These are phyloP conservation scores for Blastobotrys serpentis DNA, from an alignment of 1,139 yeast genomes.

Conservation along the genomic window DNA sequence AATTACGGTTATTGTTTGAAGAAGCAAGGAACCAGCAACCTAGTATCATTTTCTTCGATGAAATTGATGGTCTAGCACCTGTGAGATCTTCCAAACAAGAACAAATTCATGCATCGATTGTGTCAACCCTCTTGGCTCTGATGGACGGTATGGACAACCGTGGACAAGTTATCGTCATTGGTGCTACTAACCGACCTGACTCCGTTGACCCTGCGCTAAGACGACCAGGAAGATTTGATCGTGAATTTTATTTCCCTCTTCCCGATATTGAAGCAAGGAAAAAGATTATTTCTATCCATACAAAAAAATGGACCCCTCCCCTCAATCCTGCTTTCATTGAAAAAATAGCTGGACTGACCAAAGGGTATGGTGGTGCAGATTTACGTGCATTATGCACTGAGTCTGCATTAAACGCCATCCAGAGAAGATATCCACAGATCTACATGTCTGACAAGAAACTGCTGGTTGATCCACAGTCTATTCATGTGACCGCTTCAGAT, in stretches of 20 bases:
- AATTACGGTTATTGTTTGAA: conserved; percentile 82
- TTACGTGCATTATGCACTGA: conserved; percentile 92
- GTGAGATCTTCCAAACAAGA: conserved; percentile 96
- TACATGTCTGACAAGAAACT: conserved; percentile 75
- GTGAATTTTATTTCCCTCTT: conserved; percentile 93
- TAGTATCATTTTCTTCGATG: conserved; percentile 91
- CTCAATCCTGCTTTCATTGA: conserved; percentile 56
- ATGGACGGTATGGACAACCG: conserved; percentile 99
- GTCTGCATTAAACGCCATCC: conserved; percentile 89
- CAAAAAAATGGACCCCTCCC: conserved; percentile 84
- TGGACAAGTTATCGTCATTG: conserved; percentile 96
- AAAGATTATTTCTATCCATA: conserved; percentile 78
- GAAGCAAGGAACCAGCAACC: conserved; percentile 98
- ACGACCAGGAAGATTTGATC: conserved; percentile 95
- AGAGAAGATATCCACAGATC: conserved; percentile 90
- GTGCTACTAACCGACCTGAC: conserved; percentile 98
- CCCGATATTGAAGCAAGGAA: conserved; percentile 82
- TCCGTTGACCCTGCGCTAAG: conserved; percentile 96
- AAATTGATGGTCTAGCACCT: conserved; percentile 97
- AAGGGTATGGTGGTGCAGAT: conserved; percentile 99
- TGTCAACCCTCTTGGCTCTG: conserved; percentile 85
- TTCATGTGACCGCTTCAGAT: conserved; percentile 79
- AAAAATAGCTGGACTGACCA: conserved; percentile 75
- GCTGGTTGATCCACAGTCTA: conserved; percentile 65
- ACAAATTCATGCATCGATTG: conserved; percentile 96